These are phyloP conservation scores for Glarea lozoyensis DNA, from an alignment of 495 filamentous ascomycete genomes.

Conservation along the genomic window DNA sequence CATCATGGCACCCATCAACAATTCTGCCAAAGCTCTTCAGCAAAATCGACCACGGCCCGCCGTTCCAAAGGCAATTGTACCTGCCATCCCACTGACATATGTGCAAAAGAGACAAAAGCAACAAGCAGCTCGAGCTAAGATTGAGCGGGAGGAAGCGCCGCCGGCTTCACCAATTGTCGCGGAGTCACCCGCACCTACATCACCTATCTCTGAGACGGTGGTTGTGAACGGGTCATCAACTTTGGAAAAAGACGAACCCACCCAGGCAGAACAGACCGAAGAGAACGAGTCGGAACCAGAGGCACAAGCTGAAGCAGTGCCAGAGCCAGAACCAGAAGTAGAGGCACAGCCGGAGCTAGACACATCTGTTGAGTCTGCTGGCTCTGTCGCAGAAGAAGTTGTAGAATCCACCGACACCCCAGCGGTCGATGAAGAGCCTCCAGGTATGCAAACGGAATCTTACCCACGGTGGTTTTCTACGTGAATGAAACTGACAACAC, in stretches of 20 bases:
- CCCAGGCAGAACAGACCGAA: too few species aligned
- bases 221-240: too few species aligned
- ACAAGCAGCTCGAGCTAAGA: slow-evolving; percentile 13
- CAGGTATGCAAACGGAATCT: slow-evolving; percentile 11
- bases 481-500: too few species aligned
- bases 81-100: slow-evolving; percentile 31
- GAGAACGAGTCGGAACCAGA: too few species aligned
- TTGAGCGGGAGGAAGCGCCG: slow-evolving; percentile 11
- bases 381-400: slow-evolving; percentile 1
- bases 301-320: too few species aligned
- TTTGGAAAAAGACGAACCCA: too few species aligned
- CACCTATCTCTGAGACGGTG: too few species aligned
- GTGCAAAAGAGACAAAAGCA: slow-evolving; percentile 25
- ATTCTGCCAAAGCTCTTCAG: slow-evolving; percentile 16
- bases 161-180: slow-evolving; percentile 8
- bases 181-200: slow-evolving; percentile 1
- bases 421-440: slow-evolving; percentile 6
- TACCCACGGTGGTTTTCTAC: too few species aligned
- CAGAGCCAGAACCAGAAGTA: too few species aligned
- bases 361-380: too few species aligned
- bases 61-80: slow-evolving; percentile 20
- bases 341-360: too few species aligned
- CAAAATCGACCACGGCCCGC: slow-evolving; percentile 22
- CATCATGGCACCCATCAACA: slow-evolving; percentile 17
- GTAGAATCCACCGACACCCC: slow-evolving; percentile 3